Percentiles rank a stretch among this genome's conserved stretches.
Conservation (phyloP, 1,139 yeast species). For the Candida sp. region DNA sequence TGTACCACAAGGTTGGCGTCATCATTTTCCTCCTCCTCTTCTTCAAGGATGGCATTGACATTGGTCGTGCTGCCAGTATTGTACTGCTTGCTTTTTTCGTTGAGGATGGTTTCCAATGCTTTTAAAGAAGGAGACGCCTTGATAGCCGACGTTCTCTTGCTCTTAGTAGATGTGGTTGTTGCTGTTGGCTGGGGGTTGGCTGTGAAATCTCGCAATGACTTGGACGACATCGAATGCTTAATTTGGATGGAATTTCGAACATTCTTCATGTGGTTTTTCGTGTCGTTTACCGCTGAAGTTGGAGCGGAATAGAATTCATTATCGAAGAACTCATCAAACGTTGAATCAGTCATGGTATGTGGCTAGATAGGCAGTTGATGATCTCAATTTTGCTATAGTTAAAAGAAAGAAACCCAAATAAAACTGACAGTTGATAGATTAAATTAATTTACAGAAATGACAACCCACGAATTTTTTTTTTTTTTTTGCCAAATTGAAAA, state of each 20-base stretch:
- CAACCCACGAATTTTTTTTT: not conserved
- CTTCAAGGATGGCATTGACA: conserved; percentile 23
- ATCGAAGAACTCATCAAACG: conserved; percentile 21
- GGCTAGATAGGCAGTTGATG: not conserved
- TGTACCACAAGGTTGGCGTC: not conserved
- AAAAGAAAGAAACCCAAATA: not conserved
- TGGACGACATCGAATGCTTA: conserved; percentile 44
- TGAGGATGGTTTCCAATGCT: conserved; percentile 53
- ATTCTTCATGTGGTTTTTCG: conserved; percentile 48
- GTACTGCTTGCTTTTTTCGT: conserved; percentile 23
- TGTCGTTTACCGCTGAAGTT: conserved; percentile 8
- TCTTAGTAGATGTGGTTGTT: conserved; percentile 6
- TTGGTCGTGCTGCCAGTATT: conserved; percentile 3
- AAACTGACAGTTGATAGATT: too few species aligned
- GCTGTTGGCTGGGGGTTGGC: conserved; percentile 1
- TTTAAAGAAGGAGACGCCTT: conserved; percentile 57
- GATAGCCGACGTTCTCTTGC: conserved; percentile 45
- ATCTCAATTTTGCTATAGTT: not conserved
- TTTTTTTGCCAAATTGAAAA: not conserved
- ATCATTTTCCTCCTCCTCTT: conserved; percentile 24
- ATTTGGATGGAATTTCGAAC: conserved; percentile 54
- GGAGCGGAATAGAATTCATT: conserved; percentile 22
- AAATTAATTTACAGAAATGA: too few species aligned
- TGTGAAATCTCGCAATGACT: conserved; percentile 24
- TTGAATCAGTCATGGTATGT: conserved; percentile 5